These are phyloP conservation scores for Heliosperma pusillum DNA, from an alignment of 148 eudicot genomes.

Conservation along the genomic window DNA sequence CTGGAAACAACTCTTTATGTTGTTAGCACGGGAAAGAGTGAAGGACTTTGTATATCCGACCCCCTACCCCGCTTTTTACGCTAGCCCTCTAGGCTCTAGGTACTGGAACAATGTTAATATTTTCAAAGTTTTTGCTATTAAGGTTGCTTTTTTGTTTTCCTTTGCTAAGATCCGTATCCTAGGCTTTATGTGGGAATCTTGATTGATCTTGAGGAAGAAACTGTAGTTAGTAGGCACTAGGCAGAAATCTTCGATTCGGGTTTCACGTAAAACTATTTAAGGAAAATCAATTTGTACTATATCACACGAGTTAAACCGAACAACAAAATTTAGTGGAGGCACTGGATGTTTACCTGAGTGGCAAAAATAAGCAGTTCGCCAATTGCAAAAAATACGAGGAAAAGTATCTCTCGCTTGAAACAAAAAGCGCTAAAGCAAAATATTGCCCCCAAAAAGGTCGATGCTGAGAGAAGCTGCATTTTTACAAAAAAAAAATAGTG, in stretches of 20 bases:
- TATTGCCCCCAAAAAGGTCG: constrained; percentile 68
- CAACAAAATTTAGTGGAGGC: not conserved
- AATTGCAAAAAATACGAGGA: constrained; percentile 60
- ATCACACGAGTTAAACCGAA: constrained; percentile 8
- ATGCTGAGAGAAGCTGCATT: constrained; percentile 74
- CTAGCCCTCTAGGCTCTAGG: too few species aligned
- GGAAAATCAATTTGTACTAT: not conserved
- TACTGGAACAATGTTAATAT: too few species aligned
- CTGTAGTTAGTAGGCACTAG: too few species aligned
- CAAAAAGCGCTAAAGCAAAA: constrained; percentile 89
- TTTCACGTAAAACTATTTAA: not conserved
- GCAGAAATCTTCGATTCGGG: not conserved
- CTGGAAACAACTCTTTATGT: too few species aligned
- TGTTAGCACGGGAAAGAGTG: too few species aligned
- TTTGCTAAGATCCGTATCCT: too few species aligned
- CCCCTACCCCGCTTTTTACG: not conserved
- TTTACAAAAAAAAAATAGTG: too few species aligned
- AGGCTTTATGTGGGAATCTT: not conserved
- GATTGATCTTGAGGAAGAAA: too few species aligned
- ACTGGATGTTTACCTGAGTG: constrained; percentile 61
- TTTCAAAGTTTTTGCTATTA: not conserved
- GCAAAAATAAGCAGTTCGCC: constrained; percentile 90
- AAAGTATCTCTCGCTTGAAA: constrained; percentile 54
- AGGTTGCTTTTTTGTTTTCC: not conserved
- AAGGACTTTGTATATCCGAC: not conserved